phyloP scores from a whole-genome alignment of 2,329 filamentous ascomycete genomes.

The Hypoxylon sp. region DNA sequence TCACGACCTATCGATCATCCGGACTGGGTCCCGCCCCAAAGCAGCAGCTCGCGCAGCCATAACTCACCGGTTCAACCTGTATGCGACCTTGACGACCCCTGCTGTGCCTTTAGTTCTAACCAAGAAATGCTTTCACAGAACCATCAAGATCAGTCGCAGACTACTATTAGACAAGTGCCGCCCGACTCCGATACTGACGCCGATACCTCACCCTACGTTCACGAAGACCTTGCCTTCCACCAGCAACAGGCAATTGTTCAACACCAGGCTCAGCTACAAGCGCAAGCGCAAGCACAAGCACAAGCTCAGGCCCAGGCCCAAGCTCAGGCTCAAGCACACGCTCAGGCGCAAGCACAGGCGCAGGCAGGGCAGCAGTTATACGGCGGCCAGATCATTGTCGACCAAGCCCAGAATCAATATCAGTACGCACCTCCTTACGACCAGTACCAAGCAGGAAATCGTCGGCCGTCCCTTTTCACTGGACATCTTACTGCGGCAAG shows the following conservation, averaged over 20 bases:
- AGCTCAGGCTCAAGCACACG: slow-evolving; percentile 48
- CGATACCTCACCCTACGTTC: slow-evolving; percentile 62
- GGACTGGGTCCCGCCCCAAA: slow-evolving; percentile 51
- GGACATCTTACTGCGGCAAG: slow-evolving; percentile 52
- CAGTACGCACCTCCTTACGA: slow-evolving; percentile 56
- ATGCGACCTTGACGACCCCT: slow-evolving; percentile 59
- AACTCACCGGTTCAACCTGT: slow-evolving; percentile 63
- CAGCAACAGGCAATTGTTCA: slow-evolving; percentile 57
- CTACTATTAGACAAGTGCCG: slow-evolving; percentile 65
- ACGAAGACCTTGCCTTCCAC: slow-evolving; percentile 62
- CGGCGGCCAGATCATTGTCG: slow-evolving; percentile 58
- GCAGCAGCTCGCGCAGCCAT: slow-evolving; percentile 44
- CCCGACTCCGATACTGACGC: slow-evolving; percentile 63
- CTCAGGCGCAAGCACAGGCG: slow-evolving; percentile 32
- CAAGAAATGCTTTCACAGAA: slow-evolving; percentile 59
- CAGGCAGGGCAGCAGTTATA: slow-evolving; percentile 51
- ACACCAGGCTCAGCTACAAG: slow-evolving; percentile 50
- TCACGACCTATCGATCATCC: slow-evolving; percentile 50
- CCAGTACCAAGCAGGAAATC: slow-evolving; percentile 51
- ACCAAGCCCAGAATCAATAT: slow-evolving; percentile 57
- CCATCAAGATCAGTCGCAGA: slow-evolving; percentile 58
- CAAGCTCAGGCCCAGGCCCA: slow-evolving; percentile 47
- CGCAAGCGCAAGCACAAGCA: slow-evolving; percentile 32
- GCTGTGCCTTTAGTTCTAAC: slow-evolving; percentile 58
- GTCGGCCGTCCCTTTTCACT: slow-evolving; percentile 49